Conservation (phyloP, 768 basidiomycete genomes). For the Hericium erinaceus region DNA sequence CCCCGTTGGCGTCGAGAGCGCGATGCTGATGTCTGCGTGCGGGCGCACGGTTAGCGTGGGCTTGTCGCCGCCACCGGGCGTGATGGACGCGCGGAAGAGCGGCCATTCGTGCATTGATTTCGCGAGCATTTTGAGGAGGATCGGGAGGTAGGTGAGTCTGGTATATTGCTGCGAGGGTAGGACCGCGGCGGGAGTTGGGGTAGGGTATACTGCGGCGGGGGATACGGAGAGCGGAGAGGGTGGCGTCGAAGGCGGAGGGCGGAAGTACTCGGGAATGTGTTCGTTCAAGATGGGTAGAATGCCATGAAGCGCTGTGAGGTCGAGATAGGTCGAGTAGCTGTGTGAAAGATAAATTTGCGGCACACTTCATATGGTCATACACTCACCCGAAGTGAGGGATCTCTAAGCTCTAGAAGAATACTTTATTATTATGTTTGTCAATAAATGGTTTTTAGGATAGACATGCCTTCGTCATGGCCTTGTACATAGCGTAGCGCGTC, state of each 20-base stretch:
- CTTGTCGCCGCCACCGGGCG: constrained; percentile 34
- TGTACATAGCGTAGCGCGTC: constrained; percentile 82
- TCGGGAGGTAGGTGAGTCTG: constrained; percentile 71
- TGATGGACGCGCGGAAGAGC: constrained; percentile 68
- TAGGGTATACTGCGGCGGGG: constrained; percentile 30
- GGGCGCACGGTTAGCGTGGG: constrained; percentile 68
- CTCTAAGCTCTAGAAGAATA: constrained; percentile 52
- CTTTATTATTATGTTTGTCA: background rate
- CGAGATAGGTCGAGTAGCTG: constrained; percentile 68
- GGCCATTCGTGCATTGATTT: constrained; percentile 81
- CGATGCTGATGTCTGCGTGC: constrained; percentile 65
- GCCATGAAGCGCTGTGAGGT: constrained; percentile 60
- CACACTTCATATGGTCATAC: background rate
- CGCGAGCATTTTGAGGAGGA: constrained; percentile 76
- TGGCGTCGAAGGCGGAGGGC: constrained; percentile 30
- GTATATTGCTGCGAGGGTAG: constrained; percentile 47
- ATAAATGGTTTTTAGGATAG: background rate
- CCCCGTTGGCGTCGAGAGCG: constrained; percentile 72
- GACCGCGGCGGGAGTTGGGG: constrained; percentile 32
- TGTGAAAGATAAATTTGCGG: background rate
- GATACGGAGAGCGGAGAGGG: constrained; percentile 27
- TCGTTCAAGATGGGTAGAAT: constrained; percentile 56
- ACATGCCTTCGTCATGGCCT: constrained; percentile 74
- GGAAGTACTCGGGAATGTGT: constrained; percentile 54
- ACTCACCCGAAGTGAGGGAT: constrained; percentile 78